Conservation (phyloP, 805 yeast species). For the Tetrapisispora arboricola region DNA sequence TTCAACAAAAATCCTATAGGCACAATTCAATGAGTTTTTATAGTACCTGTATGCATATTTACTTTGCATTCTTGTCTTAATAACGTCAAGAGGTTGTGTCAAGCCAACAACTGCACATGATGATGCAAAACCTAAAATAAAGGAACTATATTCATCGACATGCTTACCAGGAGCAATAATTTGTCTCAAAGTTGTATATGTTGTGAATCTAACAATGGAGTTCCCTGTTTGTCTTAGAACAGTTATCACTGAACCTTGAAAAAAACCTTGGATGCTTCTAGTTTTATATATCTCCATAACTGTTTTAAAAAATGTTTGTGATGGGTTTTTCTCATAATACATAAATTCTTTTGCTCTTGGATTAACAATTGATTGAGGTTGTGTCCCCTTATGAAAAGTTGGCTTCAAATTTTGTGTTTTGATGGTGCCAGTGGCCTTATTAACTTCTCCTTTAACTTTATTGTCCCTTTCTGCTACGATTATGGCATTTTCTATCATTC, state of each 20-base stretch:
- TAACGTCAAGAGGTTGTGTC: constrained; percentile 84
- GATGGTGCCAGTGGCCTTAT: constrained; percentile 12
- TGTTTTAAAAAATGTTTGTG: constrained; percentile 42
- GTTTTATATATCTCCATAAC: constrained; percentile 56
- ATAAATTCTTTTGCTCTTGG: constrained; percentile 24
- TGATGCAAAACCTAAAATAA: constrained; percentile 47
- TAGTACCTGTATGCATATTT: constrained; percentile 50
- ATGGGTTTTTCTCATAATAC: constrained; percentile 42
- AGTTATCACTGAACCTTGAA: constrained; percentile 80
- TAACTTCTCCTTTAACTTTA: constrained; percentile 9
- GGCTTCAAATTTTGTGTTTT: constrained; percentile 9
- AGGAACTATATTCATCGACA: constrained; percentile 28
- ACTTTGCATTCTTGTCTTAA: constrained; percentile 81
- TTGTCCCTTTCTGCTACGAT: constrained; percentile 20
- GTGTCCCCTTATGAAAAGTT: constrained; percentile 22
- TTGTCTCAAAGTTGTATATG: constrained; percentile 72
- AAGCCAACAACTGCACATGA: constrained; percentile 62
- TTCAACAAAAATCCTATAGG: constrained; percentile 38
- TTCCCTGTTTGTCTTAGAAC: constrained; percentile 67
- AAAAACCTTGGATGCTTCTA: constrained; percentile 68
- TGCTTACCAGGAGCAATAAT: constrained; percentile 37
- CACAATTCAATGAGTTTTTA: constrained; percentile 50
- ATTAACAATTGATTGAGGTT: constrained; percentile 8
- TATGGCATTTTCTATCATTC: constrained; percentile 64
- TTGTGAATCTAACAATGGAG: constrained; percentile 74